Conservation (phyloP, 2,329 filamentous ascomycete genomes). For the Dendryphion nanum region DNA sequence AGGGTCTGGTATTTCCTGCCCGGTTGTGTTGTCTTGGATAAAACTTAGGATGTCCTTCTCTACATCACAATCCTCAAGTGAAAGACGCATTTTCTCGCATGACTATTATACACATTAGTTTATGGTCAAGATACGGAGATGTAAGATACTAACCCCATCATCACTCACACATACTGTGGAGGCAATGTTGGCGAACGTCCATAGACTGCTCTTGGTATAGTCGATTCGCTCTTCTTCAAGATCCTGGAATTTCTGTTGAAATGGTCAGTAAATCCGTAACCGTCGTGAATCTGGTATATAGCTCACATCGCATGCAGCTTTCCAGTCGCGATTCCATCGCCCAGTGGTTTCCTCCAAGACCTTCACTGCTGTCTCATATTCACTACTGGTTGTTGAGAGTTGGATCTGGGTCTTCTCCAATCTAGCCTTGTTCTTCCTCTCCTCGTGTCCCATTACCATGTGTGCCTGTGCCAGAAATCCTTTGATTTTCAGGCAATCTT, state of each 20-base stretch:
- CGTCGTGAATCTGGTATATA: background rate
- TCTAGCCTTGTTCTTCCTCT: slow-evolving; percentile 98
- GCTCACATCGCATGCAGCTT: slow-evolving; percentile 76
- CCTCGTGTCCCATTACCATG: slow-evolving; percentile 99
- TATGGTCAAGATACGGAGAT: slow-evolving; percentile 1
- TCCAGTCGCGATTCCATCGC: slow-evolving; percentile 98
- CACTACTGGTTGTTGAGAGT: slow-evolving; percentile 82
- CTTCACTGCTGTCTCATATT: slow-evolving; percentile 93
- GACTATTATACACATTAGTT: slow-evolving; percentile 48
- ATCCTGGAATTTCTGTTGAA: slow-evolving; percentile 85
- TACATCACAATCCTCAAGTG: slow-evolving; percentile 92
- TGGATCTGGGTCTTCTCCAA: slow-evolving; percentile 98
- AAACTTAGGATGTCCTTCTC: slow-evolving; percentile 90
- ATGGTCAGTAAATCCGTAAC: slow-evolving; percentile 8
- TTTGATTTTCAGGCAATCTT: slow-evolving; percentile 97
- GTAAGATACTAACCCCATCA: slow-evolving; percentile 64
- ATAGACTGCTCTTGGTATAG: slow-evolving; percentile 95
- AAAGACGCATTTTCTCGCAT: slow-evolving; percentile 92
- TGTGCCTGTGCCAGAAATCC: slow-evolving; percentile 97
- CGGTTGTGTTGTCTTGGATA: slow-evolving; percentile 85
- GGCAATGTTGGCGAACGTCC: slow-evolving; percentile 96
- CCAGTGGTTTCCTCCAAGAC: slow-evolving; percentile 90
- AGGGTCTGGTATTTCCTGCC: slow-evolving; percentile 94
- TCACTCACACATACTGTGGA: slow-evolving; percentile 98
- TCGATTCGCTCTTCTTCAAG: slow-evolving; percentile 95